Conservation (phyloP, 2,329 filamentous ascomycete genomes). For the Paramyrothecium sp. region DNA sequence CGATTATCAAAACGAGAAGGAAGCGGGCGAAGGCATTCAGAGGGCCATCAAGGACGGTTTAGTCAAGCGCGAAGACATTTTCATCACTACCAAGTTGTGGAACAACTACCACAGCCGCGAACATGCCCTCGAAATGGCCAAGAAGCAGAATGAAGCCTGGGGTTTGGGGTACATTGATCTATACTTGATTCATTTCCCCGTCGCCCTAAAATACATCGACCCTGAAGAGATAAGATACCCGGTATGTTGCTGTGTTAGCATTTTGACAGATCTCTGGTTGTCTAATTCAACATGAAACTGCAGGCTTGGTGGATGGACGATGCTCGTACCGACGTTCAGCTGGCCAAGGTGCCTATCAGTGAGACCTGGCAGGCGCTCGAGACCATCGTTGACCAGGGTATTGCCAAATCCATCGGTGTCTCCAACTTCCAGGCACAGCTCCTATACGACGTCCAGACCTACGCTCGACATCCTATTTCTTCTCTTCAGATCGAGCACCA, state of each 20-base stretch:
- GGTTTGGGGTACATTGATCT: constrained; percentile 84
- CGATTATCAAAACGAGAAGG: constrained; percentile 63
- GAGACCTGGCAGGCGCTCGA: constrained; percentile 82
- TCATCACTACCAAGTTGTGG: constrained; percentile 89
- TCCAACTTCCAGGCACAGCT: constrained; percentile 70
- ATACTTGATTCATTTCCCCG: constrained; percentile 72
- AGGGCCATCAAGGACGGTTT: constrained; percentile 55
- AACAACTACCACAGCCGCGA: constrained; percentile 82
- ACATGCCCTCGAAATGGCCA: constrained; percentile 68
- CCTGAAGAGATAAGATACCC: constrained; percentile 38
- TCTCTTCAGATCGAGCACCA: constrained; percentile 68
- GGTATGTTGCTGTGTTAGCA: constrained; percentile 11
- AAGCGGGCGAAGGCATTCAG: constrained; percentile 63
- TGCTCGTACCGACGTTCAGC: constrained; percentile 50
- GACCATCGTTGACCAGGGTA: constrained; percentile 61
- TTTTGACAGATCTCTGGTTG: neutral
- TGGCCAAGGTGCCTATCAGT: constrained; percentile 63
- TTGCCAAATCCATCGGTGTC: constrained; percentile 71
- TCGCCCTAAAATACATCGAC: constrained; percentile 41
- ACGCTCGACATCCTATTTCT: constrained; percentile 52
- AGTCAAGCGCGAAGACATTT: constrained; percentile 73
- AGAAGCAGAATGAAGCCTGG: constrained; percentile 75
- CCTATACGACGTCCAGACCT: constrained; percentile 60
- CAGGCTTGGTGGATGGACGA: constrained; percentile 33
- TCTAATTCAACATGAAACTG: neutral